Evolutionary conservation across 2,329 filamentous ascomycete species (phyloP), one percentile per base, ranked within the genome.

Genomic region (Pezicula rhizophila): DNA sequence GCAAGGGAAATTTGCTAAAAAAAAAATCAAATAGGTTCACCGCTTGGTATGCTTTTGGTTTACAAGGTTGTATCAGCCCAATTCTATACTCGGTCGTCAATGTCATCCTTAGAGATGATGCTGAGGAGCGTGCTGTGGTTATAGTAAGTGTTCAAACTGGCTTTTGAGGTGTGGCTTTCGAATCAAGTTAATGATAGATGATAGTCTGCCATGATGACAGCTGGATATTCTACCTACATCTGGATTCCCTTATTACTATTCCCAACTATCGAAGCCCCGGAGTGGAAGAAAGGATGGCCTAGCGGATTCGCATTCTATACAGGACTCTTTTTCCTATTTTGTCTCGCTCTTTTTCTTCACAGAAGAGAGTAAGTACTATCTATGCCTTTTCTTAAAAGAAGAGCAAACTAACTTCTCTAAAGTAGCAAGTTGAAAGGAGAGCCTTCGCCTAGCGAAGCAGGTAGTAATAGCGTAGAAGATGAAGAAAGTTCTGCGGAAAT

Each of bases 81-180:
- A 63, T 63, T 28, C 46, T 63, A 25, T 54, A 60, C 41, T 57
- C 60, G 4, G 59, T 57, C 55, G 59, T 62, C 2, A 63, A 63
- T 26, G 55, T 58, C 38, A 51, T 61, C 28, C 56, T 63, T 53
- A 60, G 54, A 48, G 60, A 62, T 25, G 60, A 63, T 37, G 55
- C 59, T 3, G 60, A 63, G 25, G 60, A 59, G 15, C 38, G 59
- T 34, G 60, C 60, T 1, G 66, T 66, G 38, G 65, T 64, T 1
- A 63, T 62, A 8, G 64, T 42, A 26, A 42, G 40, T 28, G n/a
- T 6, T 42, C 12, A n/a, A 14, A 14, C 3, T 2, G 5, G 40
- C 15, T 28, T 3, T 42, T 4, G 11, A 14, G 18, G 10, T 10
- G 10, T 12, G 8, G 10, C 7, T 25, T n/a, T 7, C 18, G 17